These are phyloP conservation scores for Salix suchowensis DNA, from an alignment of 345 rosid species.

Conservation along the genomic window DNA sequence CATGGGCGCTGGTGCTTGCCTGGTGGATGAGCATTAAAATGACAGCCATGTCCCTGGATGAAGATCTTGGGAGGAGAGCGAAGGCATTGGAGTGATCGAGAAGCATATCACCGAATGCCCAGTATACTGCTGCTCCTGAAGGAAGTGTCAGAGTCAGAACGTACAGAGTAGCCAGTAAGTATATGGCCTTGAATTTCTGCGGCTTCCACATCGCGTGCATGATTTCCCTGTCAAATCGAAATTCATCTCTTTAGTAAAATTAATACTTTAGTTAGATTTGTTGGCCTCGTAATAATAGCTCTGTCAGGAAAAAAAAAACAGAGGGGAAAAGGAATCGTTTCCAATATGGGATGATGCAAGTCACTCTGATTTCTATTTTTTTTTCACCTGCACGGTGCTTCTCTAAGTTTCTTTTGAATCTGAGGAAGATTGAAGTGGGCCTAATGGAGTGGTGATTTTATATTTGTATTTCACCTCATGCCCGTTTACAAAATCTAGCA, in stretches of 20 bases:
- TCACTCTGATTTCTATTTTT: neutral
- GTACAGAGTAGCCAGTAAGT: constrained; percentile 75
- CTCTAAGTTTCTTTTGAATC: neutral
- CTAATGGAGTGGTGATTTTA: neutral
- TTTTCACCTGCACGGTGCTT: neutral
- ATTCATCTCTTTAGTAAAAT: neutral
- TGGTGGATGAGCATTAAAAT: constrained; percentile 94
- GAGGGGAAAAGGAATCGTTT: neutral
- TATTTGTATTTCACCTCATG: neutral
- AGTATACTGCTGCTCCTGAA: constrained; percentile 84
- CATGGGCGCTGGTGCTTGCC: constrained; percentile 24
- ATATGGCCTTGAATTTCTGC: constrained; percentile 91
- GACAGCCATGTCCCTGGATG: constrained; percentile 85
- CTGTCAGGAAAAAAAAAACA: neutral
- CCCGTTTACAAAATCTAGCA: neutral
- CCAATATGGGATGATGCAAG: neutral
- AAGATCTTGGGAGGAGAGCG: constrained; percentile 71
- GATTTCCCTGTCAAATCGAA: constrained; percentile 53
- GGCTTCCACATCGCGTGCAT: constrained; percentile 99
- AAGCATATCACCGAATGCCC: constrained; percentile 98
- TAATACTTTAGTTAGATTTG: neutral
- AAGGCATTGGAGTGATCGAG: constrained; percentile 93
- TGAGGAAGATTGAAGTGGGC: neutral
- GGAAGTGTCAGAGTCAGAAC: constrained; percentile 94
- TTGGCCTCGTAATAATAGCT: neutral